These are phyloP conservation scores for Penicillium riverlandense DNA, from an alignment of 495 filamentous ascomycete species.

Conservation along the genomic window DNA sequence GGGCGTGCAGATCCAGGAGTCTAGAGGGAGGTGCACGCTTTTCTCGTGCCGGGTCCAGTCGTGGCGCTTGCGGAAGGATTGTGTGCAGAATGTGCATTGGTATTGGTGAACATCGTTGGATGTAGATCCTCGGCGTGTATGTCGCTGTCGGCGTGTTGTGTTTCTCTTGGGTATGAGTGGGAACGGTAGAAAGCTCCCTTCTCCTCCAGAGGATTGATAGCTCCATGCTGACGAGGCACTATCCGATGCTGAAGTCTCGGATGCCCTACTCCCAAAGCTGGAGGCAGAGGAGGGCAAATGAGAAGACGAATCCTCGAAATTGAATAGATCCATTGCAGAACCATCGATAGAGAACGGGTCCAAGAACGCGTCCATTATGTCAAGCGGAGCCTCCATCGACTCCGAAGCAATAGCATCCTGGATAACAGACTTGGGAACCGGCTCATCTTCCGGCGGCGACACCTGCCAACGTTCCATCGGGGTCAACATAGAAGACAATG, in stretches of 20 bases:
- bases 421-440: constrained; percentile 23
- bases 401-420: constrained; percentile 41
- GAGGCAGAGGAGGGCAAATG: constrained; percentile 21
- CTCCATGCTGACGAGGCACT: constrained; percentile 35
- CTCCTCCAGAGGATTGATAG: constrained; percentile 34
- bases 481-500: constrained; percentile 44
- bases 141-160: constrained; percentile 23
- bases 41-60: constrained; percentile 85
- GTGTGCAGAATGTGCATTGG: constrained; percentile 80
- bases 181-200: constrained; percentile 18
- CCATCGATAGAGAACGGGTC: constrained; percentile 37
- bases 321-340: constrained; percentile 12
- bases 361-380: constrained; percentile 42
- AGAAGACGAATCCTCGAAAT: constrained; percentile 19
- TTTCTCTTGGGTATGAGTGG: constrained; percentile 7
- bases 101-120: constrained; percentile 23
- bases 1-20: constrained; percentile 72
- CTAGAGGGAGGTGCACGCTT: constrained; percentile 67
- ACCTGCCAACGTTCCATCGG: constrained; percentile 75
- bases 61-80: constrained; percentile 74
- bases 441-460: constrained; percentile 70
- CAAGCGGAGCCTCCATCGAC: constrained; percentile 48
- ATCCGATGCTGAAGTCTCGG: constrained; percentile 20
- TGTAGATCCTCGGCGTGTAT: constrained; percentile 37
- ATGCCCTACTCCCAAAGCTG: constrained; percentile 23